These are phyloP conservation scores for Schizochytrium sp. DNA, from an alignment of 108 stramenopile species.

Conservation along the genomic window DNA sequence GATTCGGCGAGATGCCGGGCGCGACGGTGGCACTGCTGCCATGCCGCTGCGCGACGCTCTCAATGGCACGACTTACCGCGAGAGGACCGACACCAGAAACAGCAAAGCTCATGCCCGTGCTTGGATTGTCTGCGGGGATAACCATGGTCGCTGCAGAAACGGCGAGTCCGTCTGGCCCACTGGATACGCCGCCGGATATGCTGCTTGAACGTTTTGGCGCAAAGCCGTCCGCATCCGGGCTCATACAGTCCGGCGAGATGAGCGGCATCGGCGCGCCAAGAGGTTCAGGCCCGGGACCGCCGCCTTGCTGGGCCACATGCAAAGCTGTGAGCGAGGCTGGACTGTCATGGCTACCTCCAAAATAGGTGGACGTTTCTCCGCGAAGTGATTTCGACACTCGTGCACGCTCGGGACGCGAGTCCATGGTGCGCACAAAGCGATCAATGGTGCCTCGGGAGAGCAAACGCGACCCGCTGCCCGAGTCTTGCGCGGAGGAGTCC, in stretches of 20 bases:
- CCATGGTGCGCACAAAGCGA: neutral
- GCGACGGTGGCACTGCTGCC: neutral
- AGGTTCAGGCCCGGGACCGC: neutral
- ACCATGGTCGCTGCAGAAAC: neutral
- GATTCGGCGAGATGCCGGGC: neutral
- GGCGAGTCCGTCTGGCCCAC: neutral
- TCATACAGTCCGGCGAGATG: too few species aligned
- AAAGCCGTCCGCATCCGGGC: too few species aligned
- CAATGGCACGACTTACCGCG: neutral
- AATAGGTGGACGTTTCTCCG: neutral
- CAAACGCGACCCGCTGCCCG: neutral
- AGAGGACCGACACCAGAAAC: neutral
- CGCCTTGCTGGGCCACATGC: neutral
- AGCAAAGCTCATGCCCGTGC: neutral
- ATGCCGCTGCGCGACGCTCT: neutral
- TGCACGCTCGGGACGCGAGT: neutral
- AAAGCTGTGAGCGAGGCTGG: neutral
- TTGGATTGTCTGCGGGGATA: neutral
- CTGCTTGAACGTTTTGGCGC: too few species aligned
- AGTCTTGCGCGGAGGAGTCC: neutral
- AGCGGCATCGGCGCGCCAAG: too few species aligned
- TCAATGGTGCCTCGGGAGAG: neutral
- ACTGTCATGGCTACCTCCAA: neutral
- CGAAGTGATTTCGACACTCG: neutral
- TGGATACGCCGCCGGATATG: too few species aligned